Base-by-base conservation (phyloP, 495 filamentous ascomycete genomes). In the Immersiella caudata region DNA sequence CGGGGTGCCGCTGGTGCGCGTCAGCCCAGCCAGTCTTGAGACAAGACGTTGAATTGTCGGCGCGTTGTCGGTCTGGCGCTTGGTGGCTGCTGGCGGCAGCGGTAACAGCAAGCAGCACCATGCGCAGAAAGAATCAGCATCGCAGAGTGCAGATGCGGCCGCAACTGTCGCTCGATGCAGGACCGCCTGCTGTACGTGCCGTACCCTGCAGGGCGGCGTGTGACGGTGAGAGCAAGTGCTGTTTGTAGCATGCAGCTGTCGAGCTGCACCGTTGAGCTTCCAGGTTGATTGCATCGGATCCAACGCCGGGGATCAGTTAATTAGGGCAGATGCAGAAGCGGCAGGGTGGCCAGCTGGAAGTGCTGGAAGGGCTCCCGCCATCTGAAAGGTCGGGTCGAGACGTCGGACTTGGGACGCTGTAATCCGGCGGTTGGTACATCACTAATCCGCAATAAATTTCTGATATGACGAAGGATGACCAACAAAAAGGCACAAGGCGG, bases 21-120 rank as follows among this genome's bases (percentile, higher is more conserved):
- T 64, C 62, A 64, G 62, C 62, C 62, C 61, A 54, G 61, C 49
- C 57, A 36, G 57, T 59, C 26, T 2, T 60, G 57, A 60, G 57
- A 60, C 57, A 60, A 60, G 57, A 33, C 57, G 57, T 60, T 60
- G 40, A 24, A 33, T 36, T 33, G 20, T 62, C 60, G 60, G 60
- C 60, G 60, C 21, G 57, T 59, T 59, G 25, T 21, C n/a, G 59
- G 59, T 46, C 25, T 27, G 24, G 61, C 61, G 40, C 61, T 54
- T 64, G 61, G 52, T 50, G 22, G 36, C 60, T 40, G 60, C 50
- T 35, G 22, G 20, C 21, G 21, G 22, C 40, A 46, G 40, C 11
- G 40, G 40, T 12, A 14, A 12, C 40, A 46, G 11, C 40, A 46
- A 4, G 4, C 3, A 4, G 29, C 4, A 33, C 54, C 11, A 57